Evolutionary conservation across 305 asterid species (phyloP).

Genomic region (Solanum hybrid): DNA sequence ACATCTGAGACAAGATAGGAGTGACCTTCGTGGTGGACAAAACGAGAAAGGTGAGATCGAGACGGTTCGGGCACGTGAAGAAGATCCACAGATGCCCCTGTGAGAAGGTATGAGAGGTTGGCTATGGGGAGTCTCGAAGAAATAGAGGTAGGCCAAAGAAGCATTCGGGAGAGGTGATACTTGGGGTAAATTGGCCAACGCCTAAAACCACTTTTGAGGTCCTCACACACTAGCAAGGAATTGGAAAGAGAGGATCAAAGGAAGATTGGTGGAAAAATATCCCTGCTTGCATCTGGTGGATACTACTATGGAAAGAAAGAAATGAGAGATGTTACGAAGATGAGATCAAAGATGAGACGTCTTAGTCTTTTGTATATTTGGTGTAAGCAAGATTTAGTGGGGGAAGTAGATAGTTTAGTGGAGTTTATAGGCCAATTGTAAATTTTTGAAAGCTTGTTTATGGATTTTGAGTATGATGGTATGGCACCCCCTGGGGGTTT

Average conservation of each 20-base stretch:
- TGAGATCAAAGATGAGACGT: not conserved
- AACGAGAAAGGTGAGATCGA: not conserved
- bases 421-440: not conserved
- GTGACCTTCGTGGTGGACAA: not conserved
- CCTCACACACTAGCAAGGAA: not conserved
- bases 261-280: not conserved
- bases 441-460: not conserved
- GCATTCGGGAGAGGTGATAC: not conserved
- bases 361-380: not conserved
- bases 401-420: not conserved
- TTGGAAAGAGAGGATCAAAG: not conserved
- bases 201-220: not conserved
- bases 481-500: not conserved
- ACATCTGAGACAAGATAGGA: not conserved
- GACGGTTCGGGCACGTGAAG: not conserved
- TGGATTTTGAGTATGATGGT: not conserved
- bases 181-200: not conserved
- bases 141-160: not conserved
- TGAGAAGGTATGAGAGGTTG: not conserved
- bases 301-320: not conserved
- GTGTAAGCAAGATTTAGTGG: not conserved
- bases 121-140: not conserved
- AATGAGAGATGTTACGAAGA: not conserved
- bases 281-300: not conserved
- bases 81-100: not conserved